phyloP scores from a whole-genome alignment of 2,329 filamentous ascomycete species.

The Paraphoma sp. region DNA sequence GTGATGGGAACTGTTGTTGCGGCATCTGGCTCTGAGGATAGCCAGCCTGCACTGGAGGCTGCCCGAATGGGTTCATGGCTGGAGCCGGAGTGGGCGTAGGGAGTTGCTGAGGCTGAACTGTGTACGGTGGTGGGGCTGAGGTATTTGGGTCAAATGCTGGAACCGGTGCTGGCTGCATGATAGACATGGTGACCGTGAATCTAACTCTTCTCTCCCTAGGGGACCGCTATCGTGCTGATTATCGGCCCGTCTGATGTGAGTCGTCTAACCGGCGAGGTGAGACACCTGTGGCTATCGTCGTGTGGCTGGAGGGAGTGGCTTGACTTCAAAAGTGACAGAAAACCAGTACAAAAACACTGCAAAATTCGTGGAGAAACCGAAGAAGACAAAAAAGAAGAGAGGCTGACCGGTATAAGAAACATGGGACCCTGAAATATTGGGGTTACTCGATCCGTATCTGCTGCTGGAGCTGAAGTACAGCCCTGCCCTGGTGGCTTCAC shows the following conservation, averaged over 20 bases:
- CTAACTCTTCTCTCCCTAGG: not conserved
- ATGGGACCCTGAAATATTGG: conserved; percentile 5
- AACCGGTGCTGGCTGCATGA: conserved; percentile 19
- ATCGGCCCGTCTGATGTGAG: not conserved
- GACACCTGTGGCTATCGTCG: not conserved
- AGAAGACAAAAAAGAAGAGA: not conserved
- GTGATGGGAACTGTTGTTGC: conserved; percentile 13
- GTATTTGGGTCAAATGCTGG: conserved; percentile 18
- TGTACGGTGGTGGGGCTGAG: conserved; percentile 32
- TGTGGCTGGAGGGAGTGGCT: conserved; percentile 15
- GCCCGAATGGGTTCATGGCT: conserved; percentile 15
- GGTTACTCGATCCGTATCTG: conserved; percentile 18
- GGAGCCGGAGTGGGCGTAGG: conserved; percentile 23
- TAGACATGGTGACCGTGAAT: conserved; percentile 8
- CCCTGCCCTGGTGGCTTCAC: conserved; percentile 31
- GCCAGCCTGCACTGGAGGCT: conserved; percentile 15
- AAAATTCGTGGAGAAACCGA: not conserved
- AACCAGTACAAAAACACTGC: not conserved
- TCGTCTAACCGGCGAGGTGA: not conserved
- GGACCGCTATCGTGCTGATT: not conserved
- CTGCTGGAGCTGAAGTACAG: conserved; percentile 28
- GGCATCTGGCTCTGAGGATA: conserved; percentile 24
- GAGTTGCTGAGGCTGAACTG: conserved; percentile 20
- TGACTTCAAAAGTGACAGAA: not conserved
- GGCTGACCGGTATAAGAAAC: conserved; percentile 8